These are phyloP conservation scores for Neurospora tetraspora DNA, from an alignment of 495 filamentous ascomycete genomes.

Conservation along the genomic window DNA sequence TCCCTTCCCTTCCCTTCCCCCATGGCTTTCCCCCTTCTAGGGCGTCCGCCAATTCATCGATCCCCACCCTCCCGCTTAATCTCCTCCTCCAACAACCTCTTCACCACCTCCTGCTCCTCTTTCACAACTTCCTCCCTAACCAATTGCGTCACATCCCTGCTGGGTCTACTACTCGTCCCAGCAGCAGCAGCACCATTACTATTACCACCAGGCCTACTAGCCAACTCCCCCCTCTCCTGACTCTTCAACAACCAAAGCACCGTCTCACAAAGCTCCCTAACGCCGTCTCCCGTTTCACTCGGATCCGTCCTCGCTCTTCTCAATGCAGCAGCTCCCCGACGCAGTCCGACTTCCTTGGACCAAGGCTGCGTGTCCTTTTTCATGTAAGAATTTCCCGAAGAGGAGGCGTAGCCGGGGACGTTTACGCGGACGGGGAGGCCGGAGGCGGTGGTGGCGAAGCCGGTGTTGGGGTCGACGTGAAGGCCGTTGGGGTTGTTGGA, in stretches of 20 bases:
- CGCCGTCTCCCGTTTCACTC: constrained; percentile 30
- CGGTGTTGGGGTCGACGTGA: not conserved
- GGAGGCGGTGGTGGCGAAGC: not conserved
- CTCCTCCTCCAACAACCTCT: constrained; percentile 27
- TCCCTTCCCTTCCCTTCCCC: not conserved
- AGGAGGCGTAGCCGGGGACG: not conserved
- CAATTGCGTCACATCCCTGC: constrained; percentile 7
- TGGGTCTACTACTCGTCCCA: not conserved
- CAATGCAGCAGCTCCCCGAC: constrained; percentile 27
- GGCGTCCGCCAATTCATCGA: not conserved
- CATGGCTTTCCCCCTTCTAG: not conserved
- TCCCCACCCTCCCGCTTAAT: constrained; percentile 1
- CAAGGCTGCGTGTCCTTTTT: constrained; percentile 17
- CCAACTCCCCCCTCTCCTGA: not conserved
- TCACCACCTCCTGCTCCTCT: constrained; percentile 26
- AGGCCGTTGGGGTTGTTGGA: not conserved
- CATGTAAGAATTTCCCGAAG: not conserved
- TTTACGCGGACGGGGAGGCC: not conserved
- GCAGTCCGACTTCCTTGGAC: constrained; percentile 30
- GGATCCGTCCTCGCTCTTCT: constrained; percentile 22
- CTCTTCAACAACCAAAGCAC: constrained; percentile 26
- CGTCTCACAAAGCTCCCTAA: constrained; percentile 37
- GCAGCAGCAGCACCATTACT: not conserved
- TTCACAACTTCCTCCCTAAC: constrained; percentile 20
- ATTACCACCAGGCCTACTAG: not conserved